These are phyloP conservation scores for Neofusicoccum sp. DNA, from an alignment of 2,329 filamentous ascomycete species.

Conservation along the genomic window DNA sequence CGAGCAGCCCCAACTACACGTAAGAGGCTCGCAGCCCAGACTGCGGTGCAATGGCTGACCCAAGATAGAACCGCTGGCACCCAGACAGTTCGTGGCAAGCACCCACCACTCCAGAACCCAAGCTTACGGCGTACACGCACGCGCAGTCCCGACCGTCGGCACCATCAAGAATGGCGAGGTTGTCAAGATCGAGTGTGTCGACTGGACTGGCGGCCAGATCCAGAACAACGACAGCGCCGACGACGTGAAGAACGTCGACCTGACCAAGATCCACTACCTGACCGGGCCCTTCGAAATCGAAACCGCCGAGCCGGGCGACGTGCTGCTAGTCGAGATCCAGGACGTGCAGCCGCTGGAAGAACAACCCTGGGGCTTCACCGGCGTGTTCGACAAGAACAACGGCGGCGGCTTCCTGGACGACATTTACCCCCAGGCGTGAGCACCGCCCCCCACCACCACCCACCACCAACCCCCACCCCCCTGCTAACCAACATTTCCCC, in stretches of 20 bases:
- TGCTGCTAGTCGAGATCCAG: slow-evolving; percentile 86
- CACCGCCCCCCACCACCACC: slow-evolving; percentile 7
- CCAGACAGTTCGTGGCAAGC: slow-evolving; percentile 68
- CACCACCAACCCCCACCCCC: not conserved
- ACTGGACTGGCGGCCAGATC: slow-evolving; percentile 78
- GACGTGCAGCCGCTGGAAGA: slow-evolving; percentile 88
- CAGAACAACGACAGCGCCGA: slow-evolving; percentile 88
- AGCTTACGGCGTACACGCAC: not conserved
- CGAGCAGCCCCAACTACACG: slow-evolving; percentile 71
- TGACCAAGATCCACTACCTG: slow-evolving; percentile 84
- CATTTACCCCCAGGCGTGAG: slow-evolving; percentile 78
- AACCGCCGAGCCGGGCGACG: slow-evolving; percentile 79
- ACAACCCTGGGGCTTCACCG: slow-evolving; percentile 88
- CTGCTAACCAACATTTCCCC: not conserved
- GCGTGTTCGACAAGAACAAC: slow-evolving; percentile 77
- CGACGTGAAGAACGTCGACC: slow-evolving; percentile 80
- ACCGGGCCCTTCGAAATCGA: slow-evolving; percentile 88
- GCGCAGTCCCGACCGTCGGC: slow-evolving; percentile 70
- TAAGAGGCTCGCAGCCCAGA: slow-evolving; percentile 46
- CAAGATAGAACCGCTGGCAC: slow-evolving; percentile 83
- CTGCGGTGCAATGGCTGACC: not conserved
- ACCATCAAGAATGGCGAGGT: slow-evolving; percentile 81
- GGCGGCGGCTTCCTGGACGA: slow-evolving; percentile 90
- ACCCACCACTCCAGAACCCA: not conserved
- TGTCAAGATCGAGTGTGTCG: slow-evolving; percentile 90